Percentiles rank a stretch among this genome's conserved stretches.
Conservation (phyloP, 2,329 filamentous ascomycete genomes). For the Colletotrichum horii region DNA sequence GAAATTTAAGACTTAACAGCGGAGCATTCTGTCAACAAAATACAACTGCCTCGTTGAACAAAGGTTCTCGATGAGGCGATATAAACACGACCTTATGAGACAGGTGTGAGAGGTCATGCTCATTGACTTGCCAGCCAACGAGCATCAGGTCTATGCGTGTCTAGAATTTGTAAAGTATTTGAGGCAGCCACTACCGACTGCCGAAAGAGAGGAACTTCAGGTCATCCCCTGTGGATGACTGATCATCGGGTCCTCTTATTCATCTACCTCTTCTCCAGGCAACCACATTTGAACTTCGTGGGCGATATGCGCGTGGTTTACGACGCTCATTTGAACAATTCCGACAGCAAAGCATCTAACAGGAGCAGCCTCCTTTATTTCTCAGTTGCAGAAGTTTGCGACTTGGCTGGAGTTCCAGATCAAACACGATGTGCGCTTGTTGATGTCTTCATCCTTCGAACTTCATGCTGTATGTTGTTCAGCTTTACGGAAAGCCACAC, state of each 20-base stretch:
- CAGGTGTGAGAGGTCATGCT: not conserved
- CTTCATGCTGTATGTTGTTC: not conserved
- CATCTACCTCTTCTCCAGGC: not conserved
- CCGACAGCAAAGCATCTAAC: no score
- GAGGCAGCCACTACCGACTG: not conserved
- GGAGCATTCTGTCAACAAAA: not conserved
- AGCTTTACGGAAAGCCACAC: not conserved
- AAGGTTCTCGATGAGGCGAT: not conserved
- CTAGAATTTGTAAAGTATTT: not conserved
- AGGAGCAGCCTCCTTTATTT: no score
- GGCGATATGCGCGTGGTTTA: not conserved
- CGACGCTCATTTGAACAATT: not conserved
- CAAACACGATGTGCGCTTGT: not conserved
- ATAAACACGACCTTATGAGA: not conserved
- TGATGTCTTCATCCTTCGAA: not conserved
- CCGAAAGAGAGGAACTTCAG: not conserved
- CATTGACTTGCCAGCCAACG: not conserved
- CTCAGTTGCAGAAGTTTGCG: no score
- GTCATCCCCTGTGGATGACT: not conserved
- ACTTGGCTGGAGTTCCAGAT: not conserved
- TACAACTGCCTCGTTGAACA: not conserved
- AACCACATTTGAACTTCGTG: not conserved
- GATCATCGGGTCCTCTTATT: not conserved
- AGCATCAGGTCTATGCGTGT: not conserved
- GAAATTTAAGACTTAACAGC: not conserved